Evolutionary conservation across 441 rosid species (phyloP), one percentile per base, ranked within the genome.

Genomic region (Syzygium syzygioides): DNA sequence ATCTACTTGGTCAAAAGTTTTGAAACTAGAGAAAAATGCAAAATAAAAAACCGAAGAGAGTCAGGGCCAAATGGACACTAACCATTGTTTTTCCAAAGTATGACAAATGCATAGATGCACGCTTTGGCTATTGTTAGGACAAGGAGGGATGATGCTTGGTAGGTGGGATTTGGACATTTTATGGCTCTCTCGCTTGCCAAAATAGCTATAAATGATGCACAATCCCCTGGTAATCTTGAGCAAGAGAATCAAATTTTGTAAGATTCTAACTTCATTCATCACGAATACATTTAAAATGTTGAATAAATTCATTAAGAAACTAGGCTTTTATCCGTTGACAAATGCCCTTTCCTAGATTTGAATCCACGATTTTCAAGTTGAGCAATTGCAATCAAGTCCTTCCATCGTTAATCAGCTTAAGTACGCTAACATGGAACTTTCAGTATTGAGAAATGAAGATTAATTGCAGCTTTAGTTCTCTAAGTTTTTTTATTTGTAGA

Each of bases 301-400:
- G 25, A 34, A 68, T 32, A 68, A 68, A 32, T 17, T 68, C 45
- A 32, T 68, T 32, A 18, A 34, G 25, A 18, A 68, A 68, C 26
- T 32, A 0, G 0, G 25, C 14, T 68, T 32, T 68, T 18, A 34
- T 68, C 2, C 14, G 1, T 10, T 32, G 11, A 34, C 26, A 0
- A 14, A 34, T 68, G 45, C 14, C 45, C 48, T 34, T 3, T 68
- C 26, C 48, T 34, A 68, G 41, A 68, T 68, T 68, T 19, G 48
- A 32, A 68, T 68, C 1, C 45, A 18, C 1, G 48, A 68, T 32
- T 68, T 68, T 68, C 79, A 68, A 19, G 20, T 34, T 1, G 8
- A 68, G 48, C 48, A 34, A 34, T 19, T 34, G 48, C 48, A 10
- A 34, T 34, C 23, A 34, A 68, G 4, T 34, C 25, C 6, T 66